Evolutionary conservation across 2,329 filamentous ascomycete species (phyloP).

Genomic region (Fusarium concolor): DNA sequence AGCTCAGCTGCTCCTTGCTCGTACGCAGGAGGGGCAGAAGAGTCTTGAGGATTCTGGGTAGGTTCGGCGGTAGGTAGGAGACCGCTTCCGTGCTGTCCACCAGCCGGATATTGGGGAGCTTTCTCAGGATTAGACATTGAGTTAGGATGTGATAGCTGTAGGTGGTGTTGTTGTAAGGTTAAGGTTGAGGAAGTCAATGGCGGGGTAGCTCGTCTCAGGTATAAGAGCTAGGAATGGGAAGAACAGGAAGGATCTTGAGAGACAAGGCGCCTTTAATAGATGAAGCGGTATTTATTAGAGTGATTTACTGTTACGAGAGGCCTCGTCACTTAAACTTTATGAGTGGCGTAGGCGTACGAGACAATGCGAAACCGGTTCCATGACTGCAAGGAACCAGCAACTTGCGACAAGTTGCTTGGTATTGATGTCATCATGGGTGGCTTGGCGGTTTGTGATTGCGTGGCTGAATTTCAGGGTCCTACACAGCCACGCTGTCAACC

Average conservation of each 20-base stretch:
- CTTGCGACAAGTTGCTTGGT: conserved; percentile 19
- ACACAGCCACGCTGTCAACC: conserved; percentile 37
- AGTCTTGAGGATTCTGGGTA: conserved; percentile 30
- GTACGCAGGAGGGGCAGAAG: conserved; percentile 28
- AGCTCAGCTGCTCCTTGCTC: conserved; percentile 31
- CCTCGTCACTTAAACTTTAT: conserved; percentile 32
- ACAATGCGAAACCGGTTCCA: conserved; percentile 38
- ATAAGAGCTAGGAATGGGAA: conserved; percentile 10
- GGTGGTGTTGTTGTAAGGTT: conserved; percentile 16
- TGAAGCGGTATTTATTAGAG: background rate
- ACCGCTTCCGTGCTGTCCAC: conserved; percentile 29
- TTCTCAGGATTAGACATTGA: conserved; percentile 41
- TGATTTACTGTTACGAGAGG: conserved; percentile 25
- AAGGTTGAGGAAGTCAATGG: conserved; percentile 24
- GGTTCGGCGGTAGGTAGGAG: conserved; percentile 26
- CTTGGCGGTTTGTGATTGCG: conserved; percentile 34
- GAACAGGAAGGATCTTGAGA: background rate
- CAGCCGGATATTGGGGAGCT: conserved; percentile 31
- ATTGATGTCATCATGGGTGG: conserved; percentile 45
- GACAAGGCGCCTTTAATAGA: conserved; percentile 32
- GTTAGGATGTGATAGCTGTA: background rate
- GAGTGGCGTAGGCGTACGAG: conserved; percentile 31
- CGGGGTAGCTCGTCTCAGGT: conserved; percentile 31
- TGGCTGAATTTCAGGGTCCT: conserved; percentile 33
- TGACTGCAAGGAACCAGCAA: conserved; percentile 9